Conservation (phyloP, 257 asterid genomes). For the Apocynum venetum region DNA sequence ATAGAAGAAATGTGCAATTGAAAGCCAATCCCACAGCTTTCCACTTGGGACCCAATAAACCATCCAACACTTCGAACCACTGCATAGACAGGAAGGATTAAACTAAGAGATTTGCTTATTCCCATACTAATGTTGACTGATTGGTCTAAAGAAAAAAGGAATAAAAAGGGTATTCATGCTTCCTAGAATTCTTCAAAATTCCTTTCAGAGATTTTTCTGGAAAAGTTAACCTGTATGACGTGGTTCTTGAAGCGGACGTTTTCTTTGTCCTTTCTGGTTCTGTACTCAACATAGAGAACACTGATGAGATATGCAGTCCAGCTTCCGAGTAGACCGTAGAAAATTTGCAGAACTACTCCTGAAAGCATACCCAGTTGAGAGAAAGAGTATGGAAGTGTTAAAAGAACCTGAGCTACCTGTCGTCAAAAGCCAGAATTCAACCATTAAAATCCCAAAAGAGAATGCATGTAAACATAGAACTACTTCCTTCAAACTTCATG, state of each 20-base stretch:
- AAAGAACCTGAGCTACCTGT: conserved; percentile 88
- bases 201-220: conserved; percentile 2
- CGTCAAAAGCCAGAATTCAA: neutral
- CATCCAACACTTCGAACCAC: conserved; percentile 94
- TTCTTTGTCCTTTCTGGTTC: conserved; percentile 79
- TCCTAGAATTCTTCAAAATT: conserved; percentile 1
- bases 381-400: conserved; percentile 84
- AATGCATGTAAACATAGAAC: neutral
- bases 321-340: conserved; percentile 75
- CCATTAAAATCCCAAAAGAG: neutral
- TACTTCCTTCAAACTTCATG: neutral
- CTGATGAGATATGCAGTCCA: conserved; percentile 92
- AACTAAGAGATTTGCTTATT: neutral
- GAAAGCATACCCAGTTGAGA: conserved; percentile 81
- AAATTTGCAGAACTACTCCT: conserved; percentile 60
- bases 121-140: neutral
- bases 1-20: conserved; percentile 77
- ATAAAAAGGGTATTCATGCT: neutral
- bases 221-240: conserved; percentile 60
- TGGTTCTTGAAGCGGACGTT: conserved; percentile 81
- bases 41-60: conserved; percentile 81
- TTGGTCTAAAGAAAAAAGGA: neutral
- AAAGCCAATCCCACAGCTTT: conserved; percentile 78
- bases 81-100: conserved; percentile 17
- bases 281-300: conserved; percentile 67